Evolutionary conservation across 192 early-diverging fungal genomes (phyloP).

Genomic region (Chytriomyces sp.): DNA sequence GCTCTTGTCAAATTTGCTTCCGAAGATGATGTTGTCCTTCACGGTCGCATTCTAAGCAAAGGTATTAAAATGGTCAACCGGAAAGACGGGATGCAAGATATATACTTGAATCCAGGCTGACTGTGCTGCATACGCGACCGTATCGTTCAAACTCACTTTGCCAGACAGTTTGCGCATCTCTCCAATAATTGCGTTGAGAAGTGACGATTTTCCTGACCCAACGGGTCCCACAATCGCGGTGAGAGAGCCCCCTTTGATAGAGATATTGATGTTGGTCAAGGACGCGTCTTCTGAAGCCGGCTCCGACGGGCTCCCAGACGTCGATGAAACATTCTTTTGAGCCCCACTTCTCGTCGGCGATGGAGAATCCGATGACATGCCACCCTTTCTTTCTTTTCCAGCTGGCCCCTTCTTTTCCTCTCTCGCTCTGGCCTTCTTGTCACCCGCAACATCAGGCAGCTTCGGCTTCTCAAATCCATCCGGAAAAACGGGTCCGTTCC

Average conservation of each 20-base stretch:
- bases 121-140: constrained; percentile 73
- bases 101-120: constrained; percentile 83
- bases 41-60: constrained; percentile 58
- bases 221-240: constrained; percentile 70
- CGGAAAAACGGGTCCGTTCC: constrained; percentile 50
- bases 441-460: constrained; percentile 49
- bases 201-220: constrained; percentile 73
- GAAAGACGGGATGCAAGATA: constrained; percentile 32
- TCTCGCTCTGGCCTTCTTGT: constrained; percentile 56
- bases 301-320: not conserved
- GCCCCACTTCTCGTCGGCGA: not conserved
- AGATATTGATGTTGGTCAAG: constrained; percentile 32
- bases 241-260: constrained; percentile 47
- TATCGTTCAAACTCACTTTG: constrained; percentile 49
- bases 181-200: constrained; percentile 73
- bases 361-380: not conserved
- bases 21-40: constrained; percentile 69
- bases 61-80: not conserved
- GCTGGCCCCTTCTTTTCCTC: not conserved
- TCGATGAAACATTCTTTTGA: not conserved
- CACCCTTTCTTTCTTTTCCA: not conserved
- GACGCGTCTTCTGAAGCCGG: not conserved
- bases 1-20: constrained; percentile 54
- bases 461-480: constrained; percentile 42
- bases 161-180: constrained; percentile 64